Conservation (phyloP, 306 rosid genomes). For the Gleditsia sinensis region DNA sequence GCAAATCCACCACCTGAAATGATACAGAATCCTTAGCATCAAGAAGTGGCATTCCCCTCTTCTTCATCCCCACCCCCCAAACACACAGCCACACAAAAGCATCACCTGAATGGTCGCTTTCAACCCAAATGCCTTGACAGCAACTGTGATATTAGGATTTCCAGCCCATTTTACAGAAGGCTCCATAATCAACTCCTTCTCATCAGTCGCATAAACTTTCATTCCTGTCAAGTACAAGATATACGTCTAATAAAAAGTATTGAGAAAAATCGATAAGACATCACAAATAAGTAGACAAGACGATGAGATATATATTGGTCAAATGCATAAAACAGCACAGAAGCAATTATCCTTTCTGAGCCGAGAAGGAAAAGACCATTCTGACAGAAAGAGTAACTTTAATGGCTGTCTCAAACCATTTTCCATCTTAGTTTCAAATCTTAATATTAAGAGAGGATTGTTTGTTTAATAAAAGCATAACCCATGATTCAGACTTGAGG, state of each 20-base stretch:
- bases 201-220: constrained; percentile 89
- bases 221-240: constrained; percentile 56
- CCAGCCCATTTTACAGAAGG: constrained; percentile 96
- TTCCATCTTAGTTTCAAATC: too few species aligned
- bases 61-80: neutral
- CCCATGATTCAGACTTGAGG: neutral
- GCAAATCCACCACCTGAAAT: constrained; percentile 83
- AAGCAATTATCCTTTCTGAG: neutral
- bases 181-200: constrained; percentile 97
- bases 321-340: constrained; percentile 1
- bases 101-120: constrained; percentile 85
- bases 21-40: constrained; percentile 20
- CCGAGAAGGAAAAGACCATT: neutral
- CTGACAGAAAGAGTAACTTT: constrained; percentile 10
- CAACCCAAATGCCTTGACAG: constrained; percentile 87
- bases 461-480: neutral
- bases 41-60: constrained; percentile 13
- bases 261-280: constrained; percentile 3
- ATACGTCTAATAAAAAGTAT: neutral
- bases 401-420: too few species aligned
- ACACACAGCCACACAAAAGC: neutral
- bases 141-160: constrained; percentile 77
- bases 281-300: neutral
- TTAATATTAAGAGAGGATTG: neutral
- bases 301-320: constrained; percentile 9